Conservation (phyloP, 257 asterid species). For the Prunella vulgaris region DNA sequence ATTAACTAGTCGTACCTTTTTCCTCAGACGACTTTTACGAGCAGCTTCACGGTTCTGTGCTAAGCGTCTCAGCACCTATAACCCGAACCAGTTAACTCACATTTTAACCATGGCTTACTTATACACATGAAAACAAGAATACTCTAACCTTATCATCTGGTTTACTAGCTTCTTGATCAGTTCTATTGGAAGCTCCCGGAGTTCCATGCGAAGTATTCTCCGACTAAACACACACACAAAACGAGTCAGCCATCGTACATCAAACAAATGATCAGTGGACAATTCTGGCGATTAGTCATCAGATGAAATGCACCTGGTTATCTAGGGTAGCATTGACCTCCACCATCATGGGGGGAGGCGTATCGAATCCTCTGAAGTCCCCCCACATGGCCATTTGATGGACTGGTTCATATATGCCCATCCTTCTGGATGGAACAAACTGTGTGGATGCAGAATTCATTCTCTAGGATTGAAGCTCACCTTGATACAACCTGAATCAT, state of each 20-base stretch:
- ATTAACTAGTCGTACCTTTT: conserved; percentile 44
- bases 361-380: conserved; percentile 51
- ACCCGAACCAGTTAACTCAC: background rate
- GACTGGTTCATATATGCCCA: conserved; percentile 72
- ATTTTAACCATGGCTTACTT: background rate
- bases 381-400: conserved; percentile 75
- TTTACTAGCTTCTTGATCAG: conserved; percentile 61
- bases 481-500: background rate
- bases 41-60: conserved; percentile 93
- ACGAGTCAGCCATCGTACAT: background rate
- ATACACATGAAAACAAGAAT: background rate
- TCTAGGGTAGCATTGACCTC: conserved; percentile 50
- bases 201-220: conserved; percentile 76
- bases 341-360: conserved; percentile 46
- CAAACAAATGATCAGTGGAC: background rate
- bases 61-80: conserved; percentile 61
- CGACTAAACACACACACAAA: conserved; percentile 33
- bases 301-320: conserved; percentile 42
- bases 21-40: conserved; percentile 70
- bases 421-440: conserved; percentile 68
- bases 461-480: conserved; percentile 14
- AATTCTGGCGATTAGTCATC: background rate
- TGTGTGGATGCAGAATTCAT: conserved; percentile 73
- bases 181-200: conserved; percentile 45
- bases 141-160: conserved; percentile 61